Conservation (phyloP, 139 green algal species). For the Limnomonas spitsbergensis region DNA sequence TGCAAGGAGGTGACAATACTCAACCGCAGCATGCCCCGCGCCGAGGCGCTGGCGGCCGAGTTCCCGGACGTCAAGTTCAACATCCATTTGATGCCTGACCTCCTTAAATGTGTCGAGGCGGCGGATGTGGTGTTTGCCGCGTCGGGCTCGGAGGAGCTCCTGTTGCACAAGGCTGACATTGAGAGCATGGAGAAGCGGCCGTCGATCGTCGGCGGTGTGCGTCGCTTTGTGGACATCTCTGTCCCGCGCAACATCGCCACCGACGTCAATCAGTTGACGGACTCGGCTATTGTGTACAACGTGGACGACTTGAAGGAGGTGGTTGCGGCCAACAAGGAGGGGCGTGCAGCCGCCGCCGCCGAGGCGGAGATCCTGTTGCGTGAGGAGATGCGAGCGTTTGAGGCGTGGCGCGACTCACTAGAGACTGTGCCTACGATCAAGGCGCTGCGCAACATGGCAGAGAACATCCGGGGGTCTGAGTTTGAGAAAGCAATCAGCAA, state of each 20-base stretch:
- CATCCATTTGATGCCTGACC: slow-evolving; percentile 89
- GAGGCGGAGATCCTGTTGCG: slow-evolving; percentile 58
- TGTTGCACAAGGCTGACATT: slow-evolving; percentile 73
- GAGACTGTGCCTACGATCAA: slow-evolving; percentile 99
- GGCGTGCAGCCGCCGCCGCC: slow-evolving; percentile 31
- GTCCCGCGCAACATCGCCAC: slow-evolving; percentile 94
- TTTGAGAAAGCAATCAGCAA: slow-evolving; percentile 89
- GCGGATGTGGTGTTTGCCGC: slow-evolving; percentile 93
- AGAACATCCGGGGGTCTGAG: slow-evolving; percentile 83
- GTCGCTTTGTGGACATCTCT: slow-evolving; percentile 96
- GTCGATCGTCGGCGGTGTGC: slow-evolving; percentile 75
- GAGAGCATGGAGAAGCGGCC: slow-evolving; percentile 50
- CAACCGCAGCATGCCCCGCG: slow-evolving; percentile 86
- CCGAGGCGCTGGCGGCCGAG: slow-evolving; percentile 86
- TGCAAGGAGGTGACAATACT: slow-evolving; percentile 86
- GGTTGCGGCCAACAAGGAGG: slow-evolving; percentile 8
- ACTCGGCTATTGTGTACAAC: slow-evolving; percentile 89
- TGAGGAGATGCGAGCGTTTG: slow-evolving; percentile 85
- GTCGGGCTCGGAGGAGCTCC: slow-evolving; percentile 79
- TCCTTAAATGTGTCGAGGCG: slow-evolving; percentile 77
- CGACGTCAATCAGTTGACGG: slow-evolving; percentile 67
- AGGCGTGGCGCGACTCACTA: slow-evolving; percentile 94
- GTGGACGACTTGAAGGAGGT: slow-evolving; percentile 95
- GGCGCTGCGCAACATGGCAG: slow-evolving; percentile 87
- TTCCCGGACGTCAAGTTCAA: slow-evolving; percentile 94